A percentile compares a stretch with the other conserved stretches of the same genome.
These are phyloP conservation scores for Calonectria fujianensis DNA, from an alignment of 2,329 filamentous ascomycete species.

Conservation along the genomic window DNA sequence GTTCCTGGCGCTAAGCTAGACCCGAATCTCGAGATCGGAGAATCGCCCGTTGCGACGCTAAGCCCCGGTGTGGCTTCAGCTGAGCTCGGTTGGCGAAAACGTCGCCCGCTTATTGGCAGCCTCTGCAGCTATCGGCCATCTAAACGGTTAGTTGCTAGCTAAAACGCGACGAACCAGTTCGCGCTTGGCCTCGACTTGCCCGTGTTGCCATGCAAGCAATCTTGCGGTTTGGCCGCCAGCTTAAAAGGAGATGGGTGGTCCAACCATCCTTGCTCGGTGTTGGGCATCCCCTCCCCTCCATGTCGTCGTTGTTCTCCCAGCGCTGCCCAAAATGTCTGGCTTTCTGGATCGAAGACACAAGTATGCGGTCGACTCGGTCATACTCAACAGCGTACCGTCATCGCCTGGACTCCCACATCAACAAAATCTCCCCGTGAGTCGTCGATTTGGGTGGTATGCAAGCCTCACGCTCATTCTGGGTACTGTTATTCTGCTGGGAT, in stretches of 20 bases:
- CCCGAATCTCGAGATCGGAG: not conserved
- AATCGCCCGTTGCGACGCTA: not conserved
- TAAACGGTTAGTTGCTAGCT: not conserved
- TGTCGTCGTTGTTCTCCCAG: not conserved
- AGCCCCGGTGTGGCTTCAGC: constrained; percentile 8
- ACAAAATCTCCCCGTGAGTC: not conserved
- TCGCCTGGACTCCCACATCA: not conserved
- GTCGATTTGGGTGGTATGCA: constrained; percentile 4
- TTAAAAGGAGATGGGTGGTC: not conserved
- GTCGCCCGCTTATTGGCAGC: not conserved
- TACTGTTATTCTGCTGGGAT: not conserved
- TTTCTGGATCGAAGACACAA: not conserved
- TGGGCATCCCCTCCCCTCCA: constrained; percentile 6
- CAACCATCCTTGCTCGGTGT: not conserved
- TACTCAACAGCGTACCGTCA: not conserved
- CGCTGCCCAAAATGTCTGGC: not conserved
- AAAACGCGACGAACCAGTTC: constrained; percentile 15
- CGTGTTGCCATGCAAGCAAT: constrained; percentile 1
- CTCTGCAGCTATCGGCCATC: not conserved
- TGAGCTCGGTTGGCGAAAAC: not conserved
- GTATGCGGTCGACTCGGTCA: not conserved
- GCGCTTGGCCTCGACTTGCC: not conserved
- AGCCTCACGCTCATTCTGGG: not conserved
- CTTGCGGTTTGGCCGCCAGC: not conserved
- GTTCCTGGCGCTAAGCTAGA: not conserved